Base-by-base conservation (phyloP, 805 yeast species). In the Wickerhamomyces canadensis region DNA sequence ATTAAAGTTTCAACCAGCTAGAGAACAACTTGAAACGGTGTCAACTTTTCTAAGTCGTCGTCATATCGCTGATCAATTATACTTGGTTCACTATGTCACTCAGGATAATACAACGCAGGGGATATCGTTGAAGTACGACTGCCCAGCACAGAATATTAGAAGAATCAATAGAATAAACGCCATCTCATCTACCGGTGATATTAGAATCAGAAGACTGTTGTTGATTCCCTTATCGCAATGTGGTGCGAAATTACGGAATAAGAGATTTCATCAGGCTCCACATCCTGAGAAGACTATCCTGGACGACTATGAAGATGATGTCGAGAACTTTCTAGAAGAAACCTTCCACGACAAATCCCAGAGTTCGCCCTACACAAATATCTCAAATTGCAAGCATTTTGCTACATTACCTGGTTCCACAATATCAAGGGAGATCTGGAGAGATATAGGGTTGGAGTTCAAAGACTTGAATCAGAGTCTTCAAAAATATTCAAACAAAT, bases 41-140 rank as follows among this genome's bases (percentile, higher is more conserved):
- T n/a, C n/a, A n/a, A n/a, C n/a, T n/a, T n/a, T n/a, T n/a, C n/a
- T n/a, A n/a, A n/a, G n/a, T n/a, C n/a, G n/a, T n/a, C n/a, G n/a
- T n/a, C n/a, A n/a, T n/a, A n/a, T n/a, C n/a, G n/a, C n/a, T n/a
- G 31, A 28, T n/a, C 19, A 28, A 21, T 21, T 37, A 3, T 37
- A 17, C 23, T 33, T 33, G 23, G 34, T 37, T 15, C 41, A 37
- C 27, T 37, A 37, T 29, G 36, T 33, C 23, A 28, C 33, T 12
- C 13, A n/a, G 15, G 23, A 28, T 8, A 33, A 24, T 14, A 37
- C 41, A 13, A 12, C 33, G 11, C 41, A 37, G 16, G 36, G 41
- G 11, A 14, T 37, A 4, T 37, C 41, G 4, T n/a, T 37, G 9
- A 27, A 24, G 12, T 37, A 37, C 19, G 22, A 29, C 10, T 33